Evolutionary conservation across 2,329 filamentous ascomycete species (phyloP).

Genomic region (Botrytis galanthina): DNA sequence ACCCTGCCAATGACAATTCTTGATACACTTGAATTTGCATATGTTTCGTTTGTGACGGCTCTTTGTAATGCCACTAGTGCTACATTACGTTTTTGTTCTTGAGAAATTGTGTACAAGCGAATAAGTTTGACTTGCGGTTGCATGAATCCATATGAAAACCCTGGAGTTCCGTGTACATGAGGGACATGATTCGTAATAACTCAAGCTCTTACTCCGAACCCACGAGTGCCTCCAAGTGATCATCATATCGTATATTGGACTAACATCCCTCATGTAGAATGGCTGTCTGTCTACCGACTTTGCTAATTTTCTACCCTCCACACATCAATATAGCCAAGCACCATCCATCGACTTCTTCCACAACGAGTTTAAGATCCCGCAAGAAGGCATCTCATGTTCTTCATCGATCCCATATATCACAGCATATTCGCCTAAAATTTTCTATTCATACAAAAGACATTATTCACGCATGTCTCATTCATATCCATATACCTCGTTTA

Average conservation of each 20-base stretch:
- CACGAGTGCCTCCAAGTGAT: neutral
- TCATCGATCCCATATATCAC: neutral
- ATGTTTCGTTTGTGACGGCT: neutral
- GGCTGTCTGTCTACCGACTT: neutral
- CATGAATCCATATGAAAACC: neutral
- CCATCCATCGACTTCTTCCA: neutral
- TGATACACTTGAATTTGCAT: conserved; percentile 1
- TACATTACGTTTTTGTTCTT: too few species aligned
- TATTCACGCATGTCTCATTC: neutral
- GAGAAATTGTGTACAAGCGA: neutral
- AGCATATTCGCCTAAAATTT: neutral
- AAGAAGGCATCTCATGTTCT: neutral
- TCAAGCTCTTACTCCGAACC: neutral
- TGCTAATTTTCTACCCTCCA: too few species aligned
- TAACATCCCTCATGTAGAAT: neutral
- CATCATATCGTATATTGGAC: neutral
- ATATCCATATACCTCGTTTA: neutral
- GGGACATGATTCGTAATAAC: neutral
- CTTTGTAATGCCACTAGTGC: neutral
- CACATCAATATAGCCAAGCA: neutral
- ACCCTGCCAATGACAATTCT: conserved; percentile 23
- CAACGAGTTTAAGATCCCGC: neutral
- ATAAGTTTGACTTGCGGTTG: neutral
- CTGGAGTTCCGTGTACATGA: neutral
- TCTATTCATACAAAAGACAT: conserved; percentile 4